Evolutionary conservation across 306 rosid species (phyloP), one percentile per base, ranked within the genome.

Genomic region (Begonia peltatifolia): DNA sequence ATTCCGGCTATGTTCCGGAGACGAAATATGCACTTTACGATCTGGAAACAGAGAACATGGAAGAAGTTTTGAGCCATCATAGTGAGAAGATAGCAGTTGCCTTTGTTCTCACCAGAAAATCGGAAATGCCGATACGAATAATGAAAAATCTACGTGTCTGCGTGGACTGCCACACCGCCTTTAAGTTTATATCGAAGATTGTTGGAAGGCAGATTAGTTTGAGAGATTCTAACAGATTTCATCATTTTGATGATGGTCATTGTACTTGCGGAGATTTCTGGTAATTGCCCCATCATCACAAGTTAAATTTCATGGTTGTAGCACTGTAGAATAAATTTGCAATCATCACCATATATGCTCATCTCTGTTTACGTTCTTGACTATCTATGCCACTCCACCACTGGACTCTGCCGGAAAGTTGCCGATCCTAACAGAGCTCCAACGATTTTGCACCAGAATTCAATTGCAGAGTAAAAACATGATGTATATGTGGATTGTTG

Each of bases 231-330:
- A 79, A 71, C 68, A 75, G 96, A 69, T 87, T 87, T 67, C 96
- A 87, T 65, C 96, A 87, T 68, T 87, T 84, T 59, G 74, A 63
- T 14, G 76, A 71, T 63, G 96, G 94, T 18, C 61, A 62, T 23
- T 87, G 96, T 75, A 81, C 96, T 22, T 87, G 96, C 51, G 84
- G 82, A 54, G 94, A 84, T 73, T 87, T 70, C 72, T 87, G 94
- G 94, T 87, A 71, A 74, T 46, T 14, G 36, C 38, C 38, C 3
- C 8, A 30, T 30, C 18, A 17, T 25, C 8, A 30, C 3, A 30
- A 30, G 38, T 30, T 30, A 7, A 30, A 30, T 30, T 7, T 30
- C 8, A 30, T 30, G 38, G 38, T 3, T 30, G 9, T 30, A 30
- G 9, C 3, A 2, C 2, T 20, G 23, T 20, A 20, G 23, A 20